phyloP scores from a whole-genome alignment of 2,329 filamentous ascomycete species.

The Rosellinia necatrix region DNA sequence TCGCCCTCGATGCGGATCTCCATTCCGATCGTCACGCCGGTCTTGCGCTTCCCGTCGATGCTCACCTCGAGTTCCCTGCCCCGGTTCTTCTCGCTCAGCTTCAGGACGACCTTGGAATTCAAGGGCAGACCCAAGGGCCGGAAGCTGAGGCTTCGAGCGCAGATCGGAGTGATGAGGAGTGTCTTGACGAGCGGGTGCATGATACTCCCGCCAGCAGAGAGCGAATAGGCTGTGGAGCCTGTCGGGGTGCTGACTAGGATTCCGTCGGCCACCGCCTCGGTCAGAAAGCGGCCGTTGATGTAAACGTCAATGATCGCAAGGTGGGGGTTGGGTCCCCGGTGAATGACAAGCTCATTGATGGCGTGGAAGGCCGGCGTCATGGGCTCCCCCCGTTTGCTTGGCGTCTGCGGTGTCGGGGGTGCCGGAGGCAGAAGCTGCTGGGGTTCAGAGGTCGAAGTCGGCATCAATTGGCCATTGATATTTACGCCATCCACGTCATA shows the following conservation, averaged over 20 bases:
- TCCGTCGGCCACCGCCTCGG: slow-evolving; percentile 91
- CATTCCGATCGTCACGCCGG: slow-evolving; percentile 72
- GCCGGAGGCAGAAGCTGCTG: slow-evolving; percentile 43
- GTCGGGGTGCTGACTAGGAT: slow-evolving; percentile 95
- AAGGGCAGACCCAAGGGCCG: slow-evolving; percentile 87
- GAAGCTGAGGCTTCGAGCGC: slow-evolving; percentile 88
- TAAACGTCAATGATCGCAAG: slow-evolving; percentile 90
- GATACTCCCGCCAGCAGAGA: slow-evolving; percentile 91
- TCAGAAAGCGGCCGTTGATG: slow-evolving; percentile 86
- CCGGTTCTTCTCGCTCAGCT: slow-evolving; percentile 79
- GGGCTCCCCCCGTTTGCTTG: slow-evolving; percentile 20
- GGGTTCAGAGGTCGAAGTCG: slow-evolving; percentile 52
- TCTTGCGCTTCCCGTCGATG: slow-evolving; percentile 74
- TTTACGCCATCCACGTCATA: slow-evolving; percentile 70
- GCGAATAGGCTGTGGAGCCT: slow-evolving; percentile 90
- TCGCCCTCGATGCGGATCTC: slow-evolving; percentile 91
- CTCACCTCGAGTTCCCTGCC: slow-evolving; percentile 78
- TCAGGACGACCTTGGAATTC: slow-evolving; percentile 80
- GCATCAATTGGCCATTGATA: slow-evolving; percentile 58
- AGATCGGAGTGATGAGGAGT: slow-evolving; percentile 90
- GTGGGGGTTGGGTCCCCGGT: slow-evolving; percentile 87
- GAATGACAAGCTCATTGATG: slow-evolving; percentile 94
- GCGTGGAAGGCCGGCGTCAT: slow-evolving; percentile 62
- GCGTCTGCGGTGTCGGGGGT: slow-evolving; percentile 13
- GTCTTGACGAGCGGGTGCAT: slow-evolving; percentile 91